Conservation (phyloP, 2,329 filamentous ascomycete species). For the Rhynchosporium graminicola region DNA sequence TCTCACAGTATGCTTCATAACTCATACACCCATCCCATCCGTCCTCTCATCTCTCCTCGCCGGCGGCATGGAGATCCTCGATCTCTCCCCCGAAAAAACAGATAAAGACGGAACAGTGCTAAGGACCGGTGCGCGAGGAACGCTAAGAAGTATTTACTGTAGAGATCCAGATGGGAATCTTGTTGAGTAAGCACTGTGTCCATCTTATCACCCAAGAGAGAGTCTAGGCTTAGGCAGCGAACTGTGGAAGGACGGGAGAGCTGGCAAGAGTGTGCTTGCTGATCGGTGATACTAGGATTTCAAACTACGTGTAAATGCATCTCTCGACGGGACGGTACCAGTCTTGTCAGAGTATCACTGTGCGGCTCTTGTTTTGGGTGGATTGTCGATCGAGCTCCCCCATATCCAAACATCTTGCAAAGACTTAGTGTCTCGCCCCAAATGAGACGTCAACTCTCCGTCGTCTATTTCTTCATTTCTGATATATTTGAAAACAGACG, state of each 20-base stretch:
- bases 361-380: too few species aligned
- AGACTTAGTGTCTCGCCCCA: too few species aligned
- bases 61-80: slow-evolving; percentile 49
- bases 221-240: background rate
- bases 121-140: slow-evolving; percentile 57
- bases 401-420: too few species aligned
- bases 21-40: slow-evolving; percentile 51
- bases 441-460: too few species aligned
- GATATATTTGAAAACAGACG: too few species aligned
- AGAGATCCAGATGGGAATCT: slow-evolving; percentile 63
- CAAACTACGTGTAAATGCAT: slow-evolving; percentile 18
- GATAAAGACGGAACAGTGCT: slow-evolving; percentile 52
- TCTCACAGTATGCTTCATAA: slow-evolving; percentile 54
- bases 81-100: slow-evolving; percentile 31
- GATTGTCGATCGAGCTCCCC: background rate
- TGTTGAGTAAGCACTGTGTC: slow-evolving; percentile 48
- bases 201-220: slow-evolving; percentile 4
- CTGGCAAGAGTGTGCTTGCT: background rate
- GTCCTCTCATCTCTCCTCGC: slow-evolving; percentile 47
- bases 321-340: background rate
- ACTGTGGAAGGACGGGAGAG: background rate
- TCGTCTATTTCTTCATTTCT: too few species aligned
- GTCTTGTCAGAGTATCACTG: too few species aligned
- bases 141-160: slow-evolving; percentile 58
- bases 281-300: slow-evolving; percentile 12